Conservation (phyloP, 306 rosid species). For the Corylus heterophylla region DNA sequence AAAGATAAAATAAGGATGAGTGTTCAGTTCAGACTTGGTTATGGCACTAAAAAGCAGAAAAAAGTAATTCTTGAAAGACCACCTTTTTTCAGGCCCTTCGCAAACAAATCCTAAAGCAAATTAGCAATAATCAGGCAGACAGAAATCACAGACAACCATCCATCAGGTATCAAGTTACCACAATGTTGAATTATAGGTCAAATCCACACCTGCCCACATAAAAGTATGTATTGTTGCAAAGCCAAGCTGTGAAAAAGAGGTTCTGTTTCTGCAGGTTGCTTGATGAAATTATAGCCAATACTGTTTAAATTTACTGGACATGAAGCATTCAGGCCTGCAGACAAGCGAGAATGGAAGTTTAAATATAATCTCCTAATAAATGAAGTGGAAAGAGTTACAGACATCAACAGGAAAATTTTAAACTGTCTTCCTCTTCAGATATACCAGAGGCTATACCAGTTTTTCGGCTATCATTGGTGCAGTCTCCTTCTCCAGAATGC, state of each 20-base stretch:
- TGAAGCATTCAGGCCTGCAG: constrained; percentile 36
- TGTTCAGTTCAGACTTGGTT: neutral
- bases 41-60: neutral
- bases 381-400: constrained; percentile 11
- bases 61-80: neutral
- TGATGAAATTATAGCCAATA: constrained; percentile 60
- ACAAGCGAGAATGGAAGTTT: constrained; percentile 17
- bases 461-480: constrained; percentile 20
- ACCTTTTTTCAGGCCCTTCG: neutral
- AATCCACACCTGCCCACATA: constrained; percentile 76
- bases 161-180: constrained; percentile 5
- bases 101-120: constrained; percentile 6
- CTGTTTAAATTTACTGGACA: constrained; percentile 44
- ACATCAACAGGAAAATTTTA: constrained; percentile 2
- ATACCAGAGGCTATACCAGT: constrained; percentile 27
- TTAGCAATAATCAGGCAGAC: neutral
- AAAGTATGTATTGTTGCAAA: constrained; percentile 87
- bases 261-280: constrained; percentile 42
- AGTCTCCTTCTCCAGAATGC: constrained; percentile 1
- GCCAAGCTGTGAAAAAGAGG: constrained; percentile 69
- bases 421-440: constrained; percentile 27
- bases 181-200: neutral
- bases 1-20: neutral
- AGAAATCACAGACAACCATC: neutral
- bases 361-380: constrained; percentile 16